A percentile compares a stretch with the other conserved stretches of the same genome.
Evolutionary conservation across 2,329 filamentous ascomycete genomes (phyloP).

Genomic region (Lizonia empirigonia): DNA sequence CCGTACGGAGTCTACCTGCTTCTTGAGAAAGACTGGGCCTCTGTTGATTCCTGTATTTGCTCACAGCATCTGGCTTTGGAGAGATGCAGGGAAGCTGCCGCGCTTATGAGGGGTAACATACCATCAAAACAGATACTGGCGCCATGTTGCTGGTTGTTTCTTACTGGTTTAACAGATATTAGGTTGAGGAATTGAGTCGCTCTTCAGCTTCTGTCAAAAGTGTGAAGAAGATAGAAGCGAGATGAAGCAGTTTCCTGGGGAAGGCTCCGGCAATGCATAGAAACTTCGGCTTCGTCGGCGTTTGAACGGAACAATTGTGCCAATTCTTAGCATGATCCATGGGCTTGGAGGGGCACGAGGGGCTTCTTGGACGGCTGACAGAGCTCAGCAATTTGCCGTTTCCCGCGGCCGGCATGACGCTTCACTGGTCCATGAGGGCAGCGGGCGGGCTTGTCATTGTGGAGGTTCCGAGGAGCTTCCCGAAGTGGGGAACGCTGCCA

Average conservation of each 20-base stretch:
- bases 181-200: constrained; percentile 8
- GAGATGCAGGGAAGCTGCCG: constrained; percentile 11
- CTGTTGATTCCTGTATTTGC: background rate
- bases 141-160: constrained; percentile 48
- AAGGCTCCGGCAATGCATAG: constrained; percentile 12
- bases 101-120: constrained; percentile 27
- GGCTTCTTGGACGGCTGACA: constrained; percentile 19
- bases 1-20: background rate
- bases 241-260: constrained; percentile 15
- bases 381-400: constrained; percentile 34
- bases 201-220: constrained; percentile 5
- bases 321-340: constrained; percentile 16
- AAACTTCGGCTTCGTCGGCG: constrained; percentile 28
- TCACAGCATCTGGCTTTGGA: background rate
- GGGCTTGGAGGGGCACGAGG: constrained; percentile 35
- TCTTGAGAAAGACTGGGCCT: background rate
- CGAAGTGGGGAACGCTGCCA: constrained; percentile 9
- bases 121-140: constrained; percentile 58
- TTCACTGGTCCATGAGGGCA: constrained; percentile 9
- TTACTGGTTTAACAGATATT: background rate
- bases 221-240: constrained; percentile 1
- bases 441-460: background rate
- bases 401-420: constrained; percentile 33
- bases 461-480: constrained; percentile 1
- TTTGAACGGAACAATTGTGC: constrained; percentile 40